Base-by-base conservation (phyloP, 208 protist genomes). In the Trypanosoma avium region DNA sequence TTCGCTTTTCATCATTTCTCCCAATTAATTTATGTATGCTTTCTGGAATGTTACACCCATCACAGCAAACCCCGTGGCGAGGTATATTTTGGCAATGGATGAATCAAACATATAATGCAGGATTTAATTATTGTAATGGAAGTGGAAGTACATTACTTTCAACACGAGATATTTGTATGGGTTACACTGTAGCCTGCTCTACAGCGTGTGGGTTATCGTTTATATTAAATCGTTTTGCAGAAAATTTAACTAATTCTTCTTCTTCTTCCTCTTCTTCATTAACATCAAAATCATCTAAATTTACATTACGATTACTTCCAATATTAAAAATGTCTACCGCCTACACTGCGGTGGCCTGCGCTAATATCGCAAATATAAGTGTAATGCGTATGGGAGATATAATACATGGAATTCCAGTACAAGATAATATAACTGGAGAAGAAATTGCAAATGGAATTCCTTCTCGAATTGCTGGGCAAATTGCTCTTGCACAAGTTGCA, bases 31-130 rank as follows among this genome's bases (percentile, higher is more conserved):
- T 96, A 21, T 52, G 86, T 35, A 93, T 93, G 69, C 68, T 90
- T 36, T 76, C 68, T 32, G 86, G 83, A 30, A 92, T 97, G 83
- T 70, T 96, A 42, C 63, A 50, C 22, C 81, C 79, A 35, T 82
- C 84, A 24, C 69, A 79, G 81, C 75, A 81, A 45, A 82, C 81
- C 30, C 72, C 85, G 2, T 57, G 58, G 22, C 76, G 73, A n/a
- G 71, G 70, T 9, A 79, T 95, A 57, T 88, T 92, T 59, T 95
- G 84, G 84, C 92, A 97, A 77, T 92, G 84, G 69, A 75, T 86
- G 15, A 96, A 96, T 61, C 88, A 95, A 58, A 93, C 84, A 26
- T 97, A 96, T 73, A 95, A 97, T 75, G 89, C 92, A 15, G 84
- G 81, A 32, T 83, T 97, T 30, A 97, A 97, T 70, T 92, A 97